These are phyloP conservation scores for Hypoxylon sp. DNA, from an alignment of 2,329 filamentous ascomycete genomes.

Conservation along the genomic window DNA sequence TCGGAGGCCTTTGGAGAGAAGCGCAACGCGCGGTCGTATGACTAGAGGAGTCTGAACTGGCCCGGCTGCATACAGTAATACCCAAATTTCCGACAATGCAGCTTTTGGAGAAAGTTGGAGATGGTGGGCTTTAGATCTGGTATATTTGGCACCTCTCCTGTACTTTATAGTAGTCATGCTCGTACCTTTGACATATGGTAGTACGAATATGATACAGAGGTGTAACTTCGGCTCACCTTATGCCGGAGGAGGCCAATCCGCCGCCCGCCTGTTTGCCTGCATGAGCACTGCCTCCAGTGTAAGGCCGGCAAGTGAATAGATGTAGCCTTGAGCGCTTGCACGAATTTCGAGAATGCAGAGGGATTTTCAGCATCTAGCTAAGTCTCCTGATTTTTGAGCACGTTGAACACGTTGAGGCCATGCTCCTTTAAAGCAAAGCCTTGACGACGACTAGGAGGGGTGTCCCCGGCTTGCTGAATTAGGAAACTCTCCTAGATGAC, in stretches of 20 bases:
- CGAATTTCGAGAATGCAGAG: constrained; percentile 22
- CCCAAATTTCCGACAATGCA: constrained; percentile 42
- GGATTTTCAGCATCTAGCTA: constrained; percentile 30
- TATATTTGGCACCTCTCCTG: constrained; percentile 28
- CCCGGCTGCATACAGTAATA: constrained; percentile 39
- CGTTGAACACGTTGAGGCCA: constrained; percentile 7
- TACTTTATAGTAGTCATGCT: constrained; percentile 38
- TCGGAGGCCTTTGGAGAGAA: constrained; percentile 18
- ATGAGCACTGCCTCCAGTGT: constrained; percentile 37
- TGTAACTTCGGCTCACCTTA: constrained; percentile 35
- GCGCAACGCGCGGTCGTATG: constrained; percentile 35
- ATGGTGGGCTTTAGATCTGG: constrained; percentile 9
- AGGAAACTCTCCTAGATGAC: constrained; percentile 28
- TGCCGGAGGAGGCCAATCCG: constrained; percentile 34
- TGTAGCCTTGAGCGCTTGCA: constrained; percentile 16
- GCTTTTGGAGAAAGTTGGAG: constrained; percentile 42
- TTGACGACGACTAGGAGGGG: constrained; percentile 26
- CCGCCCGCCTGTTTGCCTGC: constrained; percentile 21
- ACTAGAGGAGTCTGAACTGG: constrained; percentile 25
- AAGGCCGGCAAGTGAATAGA: constrained; percentile 36
- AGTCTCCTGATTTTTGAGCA: constrained; percentile 20
- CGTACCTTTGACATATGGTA: constrained; percentile 28
- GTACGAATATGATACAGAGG: constrained; percentile 31
- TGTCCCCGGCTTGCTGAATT: constrained; percentile 37
- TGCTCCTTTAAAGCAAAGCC: constrained; percentile 23